A percentile compares a stretch with the other conserved stretches of the same genome.
phyloP scores from a whole-genome alignment of 108 stramenopile species.

The Fistulifera pelliculosa region DNA sequence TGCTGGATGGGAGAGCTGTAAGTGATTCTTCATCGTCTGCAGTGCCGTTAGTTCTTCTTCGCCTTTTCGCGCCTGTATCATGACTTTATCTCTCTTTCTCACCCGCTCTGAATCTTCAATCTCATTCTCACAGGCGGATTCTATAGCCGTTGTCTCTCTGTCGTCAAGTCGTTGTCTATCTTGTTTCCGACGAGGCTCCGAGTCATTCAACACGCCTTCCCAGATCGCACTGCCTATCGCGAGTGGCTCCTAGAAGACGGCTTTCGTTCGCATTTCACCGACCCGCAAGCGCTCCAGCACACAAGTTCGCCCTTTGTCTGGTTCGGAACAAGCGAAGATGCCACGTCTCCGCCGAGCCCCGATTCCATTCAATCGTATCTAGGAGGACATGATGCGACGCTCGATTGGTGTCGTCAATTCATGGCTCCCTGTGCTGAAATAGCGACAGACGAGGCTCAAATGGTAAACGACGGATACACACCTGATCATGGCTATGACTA shows the following conservation, averaged over 20 bases:
- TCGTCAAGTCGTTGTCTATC: conserved; percentile 65
- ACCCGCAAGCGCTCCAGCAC: conserved; percentile 31
- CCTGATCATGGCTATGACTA: conserved; percentile 82
- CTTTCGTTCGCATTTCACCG: conserved; percentile 35
- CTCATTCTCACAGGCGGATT: conserved; percentile 56
- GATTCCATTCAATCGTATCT: conserved; percentile 52
- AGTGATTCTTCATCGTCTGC: not conserved
- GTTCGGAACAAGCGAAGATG: conserved; percentile 25
- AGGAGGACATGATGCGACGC: conserved; percentile 78
- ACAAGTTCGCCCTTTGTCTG: conserved; percentile 66
- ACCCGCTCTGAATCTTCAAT: not conserved
- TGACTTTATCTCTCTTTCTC: not conserved
- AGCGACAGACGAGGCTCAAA: conserved; percentile 8
- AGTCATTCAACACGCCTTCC: conserved; percentile 66
- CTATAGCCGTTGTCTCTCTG: conserved; percentile 57
- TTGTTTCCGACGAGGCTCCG: conserved; percentile 64
- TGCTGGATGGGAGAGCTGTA: conserved; percentile 11
- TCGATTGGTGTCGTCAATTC: conserved; percentile 64
- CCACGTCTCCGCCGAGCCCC: conserved; percentile 6
- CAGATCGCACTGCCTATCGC: conserved; percentile 55
- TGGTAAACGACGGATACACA: conserved; percentile 60
- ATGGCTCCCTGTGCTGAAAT: conserved; percentile 17
- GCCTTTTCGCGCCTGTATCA: not conserved
- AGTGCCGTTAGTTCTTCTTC: not conserved
- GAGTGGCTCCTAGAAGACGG: conserved; percentile 67